A percentile compares a stretch with the other conserved stretches of the same genome.
These are phyloP conservation scores for Quercus gilva DNA, from an alignment of 306 rosid species.

Conservation along the genomic window DNA sequence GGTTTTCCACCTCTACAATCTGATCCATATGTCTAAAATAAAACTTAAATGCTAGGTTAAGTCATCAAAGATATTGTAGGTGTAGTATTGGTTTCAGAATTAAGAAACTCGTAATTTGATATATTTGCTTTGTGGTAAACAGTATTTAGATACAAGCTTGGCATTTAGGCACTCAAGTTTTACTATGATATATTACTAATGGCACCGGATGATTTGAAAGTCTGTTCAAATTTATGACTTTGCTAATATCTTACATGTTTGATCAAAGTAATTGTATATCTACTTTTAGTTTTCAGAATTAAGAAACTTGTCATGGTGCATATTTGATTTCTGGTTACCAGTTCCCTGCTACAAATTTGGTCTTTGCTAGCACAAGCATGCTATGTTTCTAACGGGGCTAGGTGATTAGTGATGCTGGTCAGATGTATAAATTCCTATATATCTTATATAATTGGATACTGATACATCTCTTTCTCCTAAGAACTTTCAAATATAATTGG, in stretches of 20 bases:
- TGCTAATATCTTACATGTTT: no score
- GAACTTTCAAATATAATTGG: not conserved
- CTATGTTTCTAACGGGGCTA: constrained; percentile 6
- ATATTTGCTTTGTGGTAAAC: no score
- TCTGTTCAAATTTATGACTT: no score
- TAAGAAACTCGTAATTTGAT: constrained; percentile 4
- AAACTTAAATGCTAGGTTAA: no score
- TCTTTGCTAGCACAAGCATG: constrained; percentile 1
- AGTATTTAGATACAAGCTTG: no score
- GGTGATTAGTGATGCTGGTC: not conserved
- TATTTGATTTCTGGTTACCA: not conserved
- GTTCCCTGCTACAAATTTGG: constrained; percentile 2
- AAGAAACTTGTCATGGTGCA: not conserved
- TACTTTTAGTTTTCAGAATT: not conserved
- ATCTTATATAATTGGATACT: not conserved
- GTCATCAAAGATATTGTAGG: no score
- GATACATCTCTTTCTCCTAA: not conserved
- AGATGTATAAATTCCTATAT: not conserved
- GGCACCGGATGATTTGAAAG: no score
- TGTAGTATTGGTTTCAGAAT: not conserved
- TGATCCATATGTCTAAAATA: no score
- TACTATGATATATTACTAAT: no score
- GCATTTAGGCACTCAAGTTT: no score
- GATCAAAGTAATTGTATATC: no score
- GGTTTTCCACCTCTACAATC: no score